Conservation (phyloP, 108 stramenopile genomes). For the Parietichytrium sp. region DNA sequence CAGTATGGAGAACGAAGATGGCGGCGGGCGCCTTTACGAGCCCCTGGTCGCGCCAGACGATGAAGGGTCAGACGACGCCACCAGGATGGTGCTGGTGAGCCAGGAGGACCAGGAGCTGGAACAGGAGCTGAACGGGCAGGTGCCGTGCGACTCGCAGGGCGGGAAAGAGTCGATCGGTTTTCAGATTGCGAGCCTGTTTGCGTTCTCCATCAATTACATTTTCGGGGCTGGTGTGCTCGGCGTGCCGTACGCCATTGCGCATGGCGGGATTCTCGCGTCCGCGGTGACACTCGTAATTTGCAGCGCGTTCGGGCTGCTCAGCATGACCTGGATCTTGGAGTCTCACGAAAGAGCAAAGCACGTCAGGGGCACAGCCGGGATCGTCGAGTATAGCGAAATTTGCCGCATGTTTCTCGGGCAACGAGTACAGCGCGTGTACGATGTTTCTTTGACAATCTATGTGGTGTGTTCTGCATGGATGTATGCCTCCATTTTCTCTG, state of each 20-base stretch:
- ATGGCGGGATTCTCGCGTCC: background rate
- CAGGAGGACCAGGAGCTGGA: no score
- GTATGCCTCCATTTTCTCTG: slow-evolving; percentile 19
- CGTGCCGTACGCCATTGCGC: slow-evolving; percentile 19
- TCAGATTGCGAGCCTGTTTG: background rate
- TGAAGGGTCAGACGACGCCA: no score
- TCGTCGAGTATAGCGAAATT: slow-evolving; percentile 29
- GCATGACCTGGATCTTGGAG: slow-evolving; percentile 25
- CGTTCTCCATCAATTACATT: slow-evolving; percentile 14
- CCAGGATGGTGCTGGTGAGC: no score
- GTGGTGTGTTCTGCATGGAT: background rate
- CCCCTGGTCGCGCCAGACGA: no score
- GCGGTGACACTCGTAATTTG: slow-evolving; percentile 4
- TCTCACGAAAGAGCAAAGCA: slow-evolving; percentile 11
- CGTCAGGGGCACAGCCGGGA: slow-evolving; percentile 20
- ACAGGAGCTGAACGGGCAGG: no score
- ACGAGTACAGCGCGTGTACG: background rate
- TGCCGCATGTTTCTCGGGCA: background rate
- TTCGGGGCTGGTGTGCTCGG: slow-evolving; percentile 34
- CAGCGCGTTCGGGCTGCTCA: slow-evolving; percentile 18
- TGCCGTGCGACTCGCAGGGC: no score
- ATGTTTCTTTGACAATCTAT: background rate
- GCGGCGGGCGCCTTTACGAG: no score
- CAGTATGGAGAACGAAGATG: no score
- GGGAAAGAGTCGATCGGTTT: background rate